Conservation (phyloP, 305 asterid species). For the Rubia occidens region DNA sequence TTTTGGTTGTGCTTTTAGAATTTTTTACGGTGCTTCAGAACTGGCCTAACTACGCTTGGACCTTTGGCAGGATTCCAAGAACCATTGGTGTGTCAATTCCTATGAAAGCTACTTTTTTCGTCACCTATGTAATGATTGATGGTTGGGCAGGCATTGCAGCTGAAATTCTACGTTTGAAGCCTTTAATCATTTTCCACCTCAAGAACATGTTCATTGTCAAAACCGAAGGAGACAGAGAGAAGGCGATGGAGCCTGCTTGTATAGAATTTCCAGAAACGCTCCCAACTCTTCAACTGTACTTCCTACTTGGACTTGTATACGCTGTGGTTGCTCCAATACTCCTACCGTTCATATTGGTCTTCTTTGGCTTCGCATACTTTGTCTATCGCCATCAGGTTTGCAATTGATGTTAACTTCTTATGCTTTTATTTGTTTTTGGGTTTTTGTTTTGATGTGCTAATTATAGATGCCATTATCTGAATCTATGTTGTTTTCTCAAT, state of each 20-base stretch:
- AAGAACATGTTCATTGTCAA: slow-evolving; percentile 78
- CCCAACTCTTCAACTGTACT: slow-evolving; percentile 79
- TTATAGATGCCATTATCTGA: background rate
- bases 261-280: slow-evolving; percentile 68
- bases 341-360: slow-evolving; percentile 79
- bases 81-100: slow-evolving; percentile 94
- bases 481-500: background rate
- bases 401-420: background rate
- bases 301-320: slow-evolving; percentile 79
- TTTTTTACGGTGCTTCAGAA: slow-evolving; percentile 3
- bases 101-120: slow-evolving; percentile 88
- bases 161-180: slow-evolving; percentile 76
- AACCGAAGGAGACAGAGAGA: slow-evolving; percentile 74
- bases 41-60: slow-evolving; percentile 10
- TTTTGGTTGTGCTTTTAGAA: background rate
- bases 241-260: slow-evolving; percentile 85
- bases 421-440: background rate
- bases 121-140: slow-evolving; percentile 85
- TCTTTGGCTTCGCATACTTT: slow-evolving; percentile 87
- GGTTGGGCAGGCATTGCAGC: slow-evolving; percentile 96
- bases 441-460: background rate
- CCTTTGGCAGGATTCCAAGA: slow-evolving; percentile 71
- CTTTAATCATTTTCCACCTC: slow-evolving; percentile 68
- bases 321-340: slow-evolving; percentile 89
- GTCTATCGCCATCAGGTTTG: slow-evolving; percentile 92